Conservation (phyloP, 2,329 filamentous ascomycete species). For the Xylariaceae sp. region DNA sequence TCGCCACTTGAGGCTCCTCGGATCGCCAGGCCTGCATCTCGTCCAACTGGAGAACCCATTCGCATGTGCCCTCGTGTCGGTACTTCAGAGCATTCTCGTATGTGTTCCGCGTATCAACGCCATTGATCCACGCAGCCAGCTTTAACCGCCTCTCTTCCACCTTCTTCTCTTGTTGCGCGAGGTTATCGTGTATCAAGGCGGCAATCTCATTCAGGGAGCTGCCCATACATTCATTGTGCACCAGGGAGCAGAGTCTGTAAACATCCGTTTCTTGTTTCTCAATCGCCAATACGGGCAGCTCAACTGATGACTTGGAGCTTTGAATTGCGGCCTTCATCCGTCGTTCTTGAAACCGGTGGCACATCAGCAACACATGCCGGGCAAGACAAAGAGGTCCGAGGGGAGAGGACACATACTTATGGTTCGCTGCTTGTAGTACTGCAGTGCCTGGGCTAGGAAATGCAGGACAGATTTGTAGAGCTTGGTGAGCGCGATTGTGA, state of each 20-base stretch:
- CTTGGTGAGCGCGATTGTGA: not conserved
- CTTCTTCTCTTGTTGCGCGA: not conserved
- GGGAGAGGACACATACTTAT: not conserved
- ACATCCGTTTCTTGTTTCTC: not conserved
- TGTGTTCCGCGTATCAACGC: conserved; percentile 1
- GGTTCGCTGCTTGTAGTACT: conserved; percentile 1
- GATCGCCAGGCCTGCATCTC: conserved; percentile 1
- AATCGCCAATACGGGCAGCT: not conserved
- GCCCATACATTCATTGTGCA: conserved; percentile 2
- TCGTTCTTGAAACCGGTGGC: not conserved
- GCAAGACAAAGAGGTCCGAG: not conserved
- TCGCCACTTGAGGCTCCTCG: not conserved
- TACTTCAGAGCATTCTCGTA: conserved; percentile 2
- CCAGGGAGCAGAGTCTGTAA: not conserved
- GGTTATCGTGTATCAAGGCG: not conserved
- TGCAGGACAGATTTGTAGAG: conserved; percentile 1
- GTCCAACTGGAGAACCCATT: not conserved
- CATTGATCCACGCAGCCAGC: not conserved
- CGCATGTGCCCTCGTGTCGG: not conserved
- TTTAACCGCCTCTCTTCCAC: not conserved
- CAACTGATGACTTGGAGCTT: not conserved
- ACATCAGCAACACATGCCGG: not conserved
- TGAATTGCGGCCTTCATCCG: conserved; percentile 1
- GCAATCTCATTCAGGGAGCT: not conserved
- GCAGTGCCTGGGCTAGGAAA: conserved; percentile 1